phyloP scores from a whole-genome alignment of 768 basidiomycete species.

The Lactarius indigo region DNA sequence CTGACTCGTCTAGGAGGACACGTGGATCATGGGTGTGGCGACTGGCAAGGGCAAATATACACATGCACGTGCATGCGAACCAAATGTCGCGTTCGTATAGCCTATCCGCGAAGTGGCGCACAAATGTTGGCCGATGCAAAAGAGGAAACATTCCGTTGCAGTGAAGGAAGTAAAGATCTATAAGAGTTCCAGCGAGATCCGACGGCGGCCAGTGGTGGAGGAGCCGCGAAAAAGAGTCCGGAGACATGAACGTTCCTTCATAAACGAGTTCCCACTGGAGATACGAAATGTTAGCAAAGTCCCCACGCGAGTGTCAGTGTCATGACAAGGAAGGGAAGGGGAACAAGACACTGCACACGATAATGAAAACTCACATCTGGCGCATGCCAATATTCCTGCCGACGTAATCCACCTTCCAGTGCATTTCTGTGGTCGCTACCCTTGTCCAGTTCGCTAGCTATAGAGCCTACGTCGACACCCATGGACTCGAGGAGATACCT shows the following conservation, averaged over 20 bases:
- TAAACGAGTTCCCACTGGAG: slow-evolving; percentile 57
- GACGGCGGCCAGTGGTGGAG: slow-evolving; percentile 55
- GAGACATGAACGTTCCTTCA: slow-evolving; percentile 41
- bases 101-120: slow-evolving; percentile 51
- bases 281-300: neutral
- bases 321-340: neutral
- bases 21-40: slow-evolving; percentile 31
- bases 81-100: slow-evolving; percentile 46
- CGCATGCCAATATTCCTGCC: slow-evolving; percentile 23
- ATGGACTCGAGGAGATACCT: slow-evolving; percentile 12
- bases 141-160: slow-evolving; percentile 60
- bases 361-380: slow-evolving; percentile 21
- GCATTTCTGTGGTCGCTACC: neutral
- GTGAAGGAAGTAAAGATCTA: slow-evolving; percentile 65
- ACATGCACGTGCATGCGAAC: slow-evolving; percentile 33
- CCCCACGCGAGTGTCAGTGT: neutral
- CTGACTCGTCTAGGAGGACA: slow-evolving; percentile 29
- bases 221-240: slow-evolving; percentile 33
- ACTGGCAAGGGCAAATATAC: slow-evolving; percentile 31
- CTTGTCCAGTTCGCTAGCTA: slow-evolving; percentile 2
- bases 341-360: neutral
- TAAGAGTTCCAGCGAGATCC: slow-evolving; percentile 55
- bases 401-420: neutral
- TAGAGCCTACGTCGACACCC: slow-evolving; percentile 5
- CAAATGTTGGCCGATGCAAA: slow-evolving; percentile 69